Evolutionary conservation across 2,329 filamentous ascomycete genomes (phyloP), one percentile per base, ranked within the genome.

Genomic region (Penicillium sp.): DNA sequence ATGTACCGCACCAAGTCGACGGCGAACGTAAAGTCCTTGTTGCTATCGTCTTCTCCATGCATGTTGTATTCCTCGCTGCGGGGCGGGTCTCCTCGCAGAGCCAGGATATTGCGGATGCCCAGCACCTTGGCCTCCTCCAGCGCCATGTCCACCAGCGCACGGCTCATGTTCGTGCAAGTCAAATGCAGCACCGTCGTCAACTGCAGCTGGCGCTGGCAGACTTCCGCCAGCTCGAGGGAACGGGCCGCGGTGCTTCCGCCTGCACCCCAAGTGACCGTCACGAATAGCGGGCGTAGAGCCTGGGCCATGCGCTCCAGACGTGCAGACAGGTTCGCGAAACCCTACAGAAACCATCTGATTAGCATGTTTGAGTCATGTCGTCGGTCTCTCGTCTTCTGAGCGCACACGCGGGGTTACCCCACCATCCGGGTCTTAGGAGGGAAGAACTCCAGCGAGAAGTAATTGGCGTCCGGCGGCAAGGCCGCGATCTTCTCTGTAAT

Each of bases 401-500:
- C 58, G 56, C 37, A 22, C n/a, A 24, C 70, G 75, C 72, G 72
- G 68, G 68, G 71, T 68, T 68, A 73, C 72, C 79, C 71, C 73
- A 87, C 86, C 89, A 96, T 97, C 64, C 90, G 85, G 51, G 95
- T 99, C 83, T 98, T 99, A 66, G 95, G 95, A 69, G 95, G 95
- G 82, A 99, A 99, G 87, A 99, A 99, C 82, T 99, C 95, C 79
- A 98, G 89, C 53, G 95, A 98, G 81, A 97, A 96, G 83, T 95
- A 98, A 76, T 86, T 88, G 68, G 87, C 86, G 78, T 91, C 88
- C 67, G 89, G 86, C 78, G 92, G 91, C 81, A 99, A 82, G 64
- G 92, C 91, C 80, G 91, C 91, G 75, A 98, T 94, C 84, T 97
- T 97, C 84, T 96, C 91, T 65, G 92, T 96, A 76, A 97, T 93